These are phyloP conservation scores for Gyrodon lividus DNA, from an alignment of 768 basidiomycete species.

Conservation along the genomic window DNA sequence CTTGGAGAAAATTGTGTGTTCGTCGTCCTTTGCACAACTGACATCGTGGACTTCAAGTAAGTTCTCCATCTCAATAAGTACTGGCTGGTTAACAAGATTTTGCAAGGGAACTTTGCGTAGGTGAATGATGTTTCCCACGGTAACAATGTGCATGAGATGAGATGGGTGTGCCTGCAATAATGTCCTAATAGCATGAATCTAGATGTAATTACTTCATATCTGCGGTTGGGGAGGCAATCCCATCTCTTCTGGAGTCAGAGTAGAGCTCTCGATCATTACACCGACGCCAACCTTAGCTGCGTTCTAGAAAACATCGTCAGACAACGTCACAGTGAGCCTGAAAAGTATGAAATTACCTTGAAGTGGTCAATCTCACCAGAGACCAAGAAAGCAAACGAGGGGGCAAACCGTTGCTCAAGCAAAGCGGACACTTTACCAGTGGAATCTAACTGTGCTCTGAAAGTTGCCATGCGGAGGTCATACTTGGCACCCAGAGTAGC, in stretches of 20 bases:
- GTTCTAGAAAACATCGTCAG: conserved; percentile 51
- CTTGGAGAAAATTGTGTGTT: conserved; percentile 54
- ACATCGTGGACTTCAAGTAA: conserved; percentile 57
- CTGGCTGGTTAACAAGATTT: too few species aligned
- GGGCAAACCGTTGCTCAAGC: conserved; percentile 94
- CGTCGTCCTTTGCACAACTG: conserved; percentile 46
- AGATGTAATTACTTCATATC: conserved; percentile 30
- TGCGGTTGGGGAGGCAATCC: conserved; percentile 54
- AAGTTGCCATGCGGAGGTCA: conserved; percentile 90
- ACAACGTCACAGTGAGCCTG: neutral
- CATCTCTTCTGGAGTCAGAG: conserved; percentile 83
- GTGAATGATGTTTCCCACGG: conserved; percentile 17
- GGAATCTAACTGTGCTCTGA: conserved; percentile 93
- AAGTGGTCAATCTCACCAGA: conserved; percentile 98
- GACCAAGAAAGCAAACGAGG: conserved; percentile 91
- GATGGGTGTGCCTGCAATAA: conserved; percentile 17
- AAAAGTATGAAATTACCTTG: conserved; percentile 57
- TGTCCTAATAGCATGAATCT: conserved; percentile 27
- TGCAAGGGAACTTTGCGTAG: neutral
- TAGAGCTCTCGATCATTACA: conserved; percentile 93
- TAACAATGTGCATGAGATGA: conserved; percentile 12
- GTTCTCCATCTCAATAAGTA: conserved; percentile 10
- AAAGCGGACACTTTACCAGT: conserved; percentile 93
- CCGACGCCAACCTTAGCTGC: conserved; percentile 93
- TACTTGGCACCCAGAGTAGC: conserved; percentile 96